Evolutionary conservation across 257 asterid species (phyloP), one percentile per base, ranked within the genome.

Genomic region (Eustoma russellianum): DNA sequence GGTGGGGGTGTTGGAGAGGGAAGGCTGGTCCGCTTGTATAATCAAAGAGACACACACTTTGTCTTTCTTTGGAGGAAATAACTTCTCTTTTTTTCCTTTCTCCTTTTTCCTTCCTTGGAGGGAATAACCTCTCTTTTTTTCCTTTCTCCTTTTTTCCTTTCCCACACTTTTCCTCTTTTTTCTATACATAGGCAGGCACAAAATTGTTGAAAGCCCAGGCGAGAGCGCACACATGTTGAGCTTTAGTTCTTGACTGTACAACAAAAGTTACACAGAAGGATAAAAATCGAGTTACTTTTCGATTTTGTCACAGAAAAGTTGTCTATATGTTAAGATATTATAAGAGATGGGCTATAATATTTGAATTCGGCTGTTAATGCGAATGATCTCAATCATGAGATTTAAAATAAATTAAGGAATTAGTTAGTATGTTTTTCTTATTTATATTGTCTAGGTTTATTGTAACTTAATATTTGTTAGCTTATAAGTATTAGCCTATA

Each of bases 31-130:
- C 30, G 30, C 2, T 2, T 24, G 30, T 24, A 44, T 17, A 45
- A 30, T 52, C 33, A 14, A 5, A 6, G 35, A 6, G 9, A 15
- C 52, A 46, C 52, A 46, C 35, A 28, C 0, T 53, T n/a, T 48
- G 53, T 54, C 60, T 46, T 62, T 45, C 54, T 41, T 38, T 44
- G n/a, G n/a, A 10, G 53, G 17, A 18, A 45, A 53, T 46, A 52
- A 13, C 30, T 4, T 13, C 45, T 17, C 40, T 53, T 61, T 52
- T 7, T 7, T 35, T 41, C 40, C 0, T 16, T 47, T 47, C 24
- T 17, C 17, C 5, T 49, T 35, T 11, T n/a, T n/a, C n/a, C n/a
- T n/a, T 8, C 9, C 56, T 49, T 38, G n/a, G n/a, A 10, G 53
- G 17, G 28, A 45, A 53, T 46, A 52, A 13, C 30, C 30, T 13